Base-by-base conservation (phyloP, 2,329 filamentous ascomycete species). In the Aspergillus fumigatiaffinis region DNA sequence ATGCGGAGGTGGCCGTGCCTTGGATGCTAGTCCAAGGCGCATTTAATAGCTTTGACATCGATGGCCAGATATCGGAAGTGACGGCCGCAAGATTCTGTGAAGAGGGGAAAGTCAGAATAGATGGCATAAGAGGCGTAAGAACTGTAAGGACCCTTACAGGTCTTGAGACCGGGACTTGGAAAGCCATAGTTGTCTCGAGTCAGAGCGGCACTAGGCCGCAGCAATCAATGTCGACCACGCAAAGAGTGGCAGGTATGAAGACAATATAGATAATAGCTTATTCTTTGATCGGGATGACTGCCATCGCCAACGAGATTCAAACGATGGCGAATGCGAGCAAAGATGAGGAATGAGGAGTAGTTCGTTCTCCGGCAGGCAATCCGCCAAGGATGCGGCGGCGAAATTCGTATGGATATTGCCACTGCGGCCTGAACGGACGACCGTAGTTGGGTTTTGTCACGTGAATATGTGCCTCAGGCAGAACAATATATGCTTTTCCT, bases 131-230 rank as follows among this genome's bases (percentile, higher is more conserved):
- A 6, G 49, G 12, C 12, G 28, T 32, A 51, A 41, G 25, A 41
- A 20, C 55, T 38, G 41, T 29, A 28, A 35, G 38, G 26, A 32
- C 61, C 44, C 79, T 65, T 69, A 82, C 80, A 65, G 78, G 78
- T 60, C 78, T 68, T 60, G 73, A 74, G 64, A 78, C 70, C 62
- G 79, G 74, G 64, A 76, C 72, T 69, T 80, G 79, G 66, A 82
- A 80, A 68, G 80, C 80, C 81, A 82, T 83, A 67, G 59, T 76
- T 67, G 66, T 69, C 68, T 62, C 63, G 64, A 64, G 51, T 23
- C 59, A 64, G 53, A 66, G 71, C 73, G 73, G 73, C 73, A 59
- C 73, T 68, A 51, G 70, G 73, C 73, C 73, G 73, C 71, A 60
- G 59, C 50, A 59, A 58, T 61, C 49, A 53, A 44, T 48, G 55